Conservation (phyloP, 768 basidiomycete species). For the Floccularia luteovirens region DNA sequence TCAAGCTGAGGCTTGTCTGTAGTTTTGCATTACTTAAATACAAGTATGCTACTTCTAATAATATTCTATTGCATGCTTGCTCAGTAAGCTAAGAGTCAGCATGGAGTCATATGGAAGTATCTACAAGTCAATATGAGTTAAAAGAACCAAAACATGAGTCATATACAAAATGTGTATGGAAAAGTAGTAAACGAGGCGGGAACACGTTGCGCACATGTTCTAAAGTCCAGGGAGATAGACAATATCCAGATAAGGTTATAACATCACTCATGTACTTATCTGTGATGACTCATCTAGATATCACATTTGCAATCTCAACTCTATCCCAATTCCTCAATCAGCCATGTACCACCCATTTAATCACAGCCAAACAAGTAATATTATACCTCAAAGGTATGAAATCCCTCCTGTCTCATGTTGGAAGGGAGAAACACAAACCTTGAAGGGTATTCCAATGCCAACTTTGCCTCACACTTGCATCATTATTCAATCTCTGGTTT, state of each 20-base stretch:
- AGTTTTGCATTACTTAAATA: no score
- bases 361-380: constrained; percentile 17
- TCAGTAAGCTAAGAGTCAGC: no score
- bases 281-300: constrained; percentile 10
- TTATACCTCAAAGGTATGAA: constrained; percentile 14
- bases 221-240: no score
- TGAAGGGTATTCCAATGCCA: constrained; percentile 14
- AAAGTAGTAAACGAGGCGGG: no score
- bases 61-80: no score
- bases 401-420: constrained; percentile 12
- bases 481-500: constrained; percentile 27
- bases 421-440: constrained; percentile 21
- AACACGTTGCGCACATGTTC: no score
- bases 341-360: constrained; percentile 18
- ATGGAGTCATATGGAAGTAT: no score
- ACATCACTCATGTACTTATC: constrained; percentile 13
- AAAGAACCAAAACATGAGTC: no score
- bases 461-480: constrained; percentile 10
- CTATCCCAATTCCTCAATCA: constrained; percentile 11
- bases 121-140: no score
- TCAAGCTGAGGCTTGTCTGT: no score
- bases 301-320: constrained; percentile 8
- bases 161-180: no score
- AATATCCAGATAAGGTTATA: constrained; percentile 4
- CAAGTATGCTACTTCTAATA: no score